Evolutionary conservation across 192 early-diverging fungal genomes (phyloP).

Genomic region (Pilaira anomala): DNA sequence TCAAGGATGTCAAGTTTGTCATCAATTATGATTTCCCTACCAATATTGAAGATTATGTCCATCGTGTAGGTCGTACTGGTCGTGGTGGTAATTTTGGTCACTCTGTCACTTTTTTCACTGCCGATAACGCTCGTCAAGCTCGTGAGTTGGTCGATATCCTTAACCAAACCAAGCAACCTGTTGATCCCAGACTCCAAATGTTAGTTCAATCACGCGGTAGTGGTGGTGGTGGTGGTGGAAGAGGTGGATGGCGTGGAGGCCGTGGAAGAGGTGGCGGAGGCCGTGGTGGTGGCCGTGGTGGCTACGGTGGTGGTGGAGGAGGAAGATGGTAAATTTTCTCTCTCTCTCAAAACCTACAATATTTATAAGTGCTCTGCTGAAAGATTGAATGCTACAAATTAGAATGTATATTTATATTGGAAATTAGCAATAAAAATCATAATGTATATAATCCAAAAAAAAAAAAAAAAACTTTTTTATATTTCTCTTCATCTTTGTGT

Average conservation of each 20-base stretch:
- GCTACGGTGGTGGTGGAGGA: constrained; percentile 48
- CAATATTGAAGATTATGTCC: constrained; percentile 87
- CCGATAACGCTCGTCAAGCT: constrained; percentile 77
- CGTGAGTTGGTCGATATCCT: constrained; percentile 86
- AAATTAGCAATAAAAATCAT: no score
- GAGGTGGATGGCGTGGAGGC: constrained; percentile 23
- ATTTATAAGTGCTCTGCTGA: no score
- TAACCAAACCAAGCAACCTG: constrained; percentile 84
- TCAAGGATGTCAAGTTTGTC: constrained; percentile 95
- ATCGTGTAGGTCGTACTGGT: constrained; percentile 96
- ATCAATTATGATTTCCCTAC: constrained; percentile 96
- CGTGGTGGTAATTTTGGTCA: constrained; percentile 87
- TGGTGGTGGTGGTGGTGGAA: constrained; percentile 32
- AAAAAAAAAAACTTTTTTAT: no score
- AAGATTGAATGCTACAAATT: no score
- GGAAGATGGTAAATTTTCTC: constrained; percentile 33
- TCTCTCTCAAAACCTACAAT: not conserved
- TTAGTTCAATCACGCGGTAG: constrained; percentile 50
- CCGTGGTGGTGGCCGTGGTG: constrained; percentile 31
- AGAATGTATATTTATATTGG: no score
- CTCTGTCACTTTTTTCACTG: constrained; percentile 93
- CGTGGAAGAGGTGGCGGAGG: constrained; percentile 33
- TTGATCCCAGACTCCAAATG: constrained; percentile 75
- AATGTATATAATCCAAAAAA: no score
- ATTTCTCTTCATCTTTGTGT: no score